phyloP scores from a whole-genome alignment of 306 rosid genomes.

The Vicia villosa region DNA sequence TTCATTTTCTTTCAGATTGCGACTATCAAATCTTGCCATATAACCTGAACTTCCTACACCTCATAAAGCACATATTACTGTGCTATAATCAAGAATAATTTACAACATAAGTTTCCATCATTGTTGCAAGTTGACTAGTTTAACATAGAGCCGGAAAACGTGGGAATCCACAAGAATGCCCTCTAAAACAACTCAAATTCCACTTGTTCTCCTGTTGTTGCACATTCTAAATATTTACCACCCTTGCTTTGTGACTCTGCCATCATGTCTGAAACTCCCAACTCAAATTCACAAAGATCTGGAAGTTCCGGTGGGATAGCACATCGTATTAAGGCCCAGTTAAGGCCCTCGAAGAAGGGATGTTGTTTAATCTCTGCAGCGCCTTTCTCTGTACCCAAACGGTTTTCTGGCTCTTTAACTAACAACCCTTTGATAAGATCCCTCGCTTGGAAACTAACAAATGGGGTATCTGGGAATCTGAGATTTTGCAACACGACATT shows the following conservation, averaged over 20 bases:
- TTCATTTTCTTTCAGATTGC: constrained; percentile 11
- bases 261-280: constrained; percentile 50
- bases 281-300: constrained; percentile 59
- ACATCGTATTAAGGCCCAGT: constrained; percentile 89
- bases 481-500: constrained; percentile 76
- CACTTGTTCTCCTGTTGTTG: constrained; percentile 64
- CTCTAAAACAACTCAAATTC: constrained; percentile 82
- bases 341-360: constrained; percentile 85
- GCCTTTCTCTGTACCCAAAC: constrained; percentile 81
- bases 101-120: constrained; percentile 53
- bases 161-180: constrained; percentile 38
- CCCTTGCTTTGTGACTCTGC: constrained; percentile 53
- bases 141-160: constrained; percentile 27
- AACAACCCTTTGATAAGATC: constrained; percentile 81
- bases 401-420: constrained; percentile 78
- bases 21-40: constrained; percentile 32
- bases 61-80: constrained; percentile 31
- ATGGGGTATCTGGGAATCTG: constrained; percentile 68
- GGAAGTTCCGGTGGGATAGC: constrained; percentile 82
- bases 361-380: constrained; percentile 90
- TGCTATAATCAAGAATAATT: constrained; percentile 51
- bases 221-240: constrained; percentile 61
- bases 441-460: constrained; percentile 70
- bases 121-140: constrained; percentile 42
- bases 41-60: constrained; percentile 42